These are phyloP conservation scores for Trametes meyenii DNA, from an alignment of 768 basidiomycete genomes.

Conservation along the genomic window DNA sequence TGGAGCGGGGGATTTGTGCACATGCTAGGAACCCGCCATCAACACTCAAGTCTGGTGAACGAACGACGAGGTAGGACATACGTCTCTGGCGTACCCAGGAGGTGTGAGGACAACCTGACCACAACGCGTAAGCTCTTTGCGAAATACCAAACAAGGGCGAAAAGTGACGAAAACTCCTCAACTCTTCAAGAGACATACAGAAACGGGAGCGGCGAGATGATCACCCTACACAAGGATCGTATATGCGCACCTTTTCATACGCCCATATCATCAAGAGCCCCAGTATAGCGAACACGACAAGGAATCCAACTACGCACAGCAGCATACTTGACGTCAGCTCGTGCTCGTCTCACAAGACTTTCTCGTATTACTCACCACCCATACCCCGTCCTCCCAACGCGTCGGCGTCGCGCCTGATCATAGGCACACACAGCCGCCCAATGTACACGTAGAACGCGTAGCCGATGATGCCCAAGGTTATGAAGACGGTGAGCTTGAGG, in stretches of 20 bases:
- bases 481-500: constrained; percentile 64
- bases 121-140: background rate
- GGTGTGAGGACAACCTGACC: constrained; percentile 62
- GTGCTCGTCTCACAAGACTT: background rate
- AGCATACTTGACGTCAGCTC: background rate
- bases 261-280: constrained; percentile 78
- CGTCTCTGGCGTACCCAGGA: constrained; percentile 71
- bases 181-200: background rate
- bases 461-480: constrained; percentile 61
- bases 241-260: constrained; percentile 61
- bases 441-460: constrained; percentile 83
- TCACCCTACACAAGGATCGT: background rate
- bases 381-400: constrained; percentile 51
- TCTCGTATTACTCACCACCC: constrained; percentile 62
- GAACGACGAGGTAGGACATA: constrained; percentile 38
- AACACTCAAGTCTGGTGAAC: background rate
- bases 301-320: constrained; percentile 55
- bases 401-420: constrained; percentile 52
- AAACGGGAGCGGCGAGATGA: background rate
- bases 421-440: constrained; percentile 67
- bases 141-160: background rate
- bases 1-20: constrained; percentile 29
- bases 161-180: background rate
- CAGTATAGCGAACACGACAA: constrained; percentile 64
- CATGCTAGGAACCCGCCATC: constrained; percentile 26